Conservation (phyloP, 495 filamentous ascomycete species). For the Penicillium arizonense region DNA sequence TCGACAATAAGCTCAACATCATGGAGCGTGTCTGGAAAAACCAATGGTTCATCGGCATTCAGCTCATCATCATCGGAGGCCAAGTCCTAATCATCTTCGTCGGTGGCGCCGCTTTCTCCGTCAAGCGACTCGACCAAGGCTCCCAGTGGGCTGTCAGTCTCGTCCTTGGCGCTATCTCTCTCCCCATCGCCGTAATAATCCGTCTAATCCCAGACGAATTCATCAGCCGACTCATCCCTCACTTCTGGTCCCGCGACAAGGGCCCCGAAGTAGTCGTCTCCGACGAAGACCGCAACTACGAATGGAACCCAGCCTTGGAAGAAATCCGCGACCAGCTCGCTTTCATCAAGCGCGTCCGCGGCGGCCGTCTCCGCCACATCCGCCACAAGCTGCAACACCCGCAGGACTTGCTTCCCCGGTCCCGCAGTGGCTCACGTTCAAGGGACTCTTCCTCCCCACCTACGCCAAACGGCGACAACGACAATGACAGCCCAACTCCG, state of each 20-base stretch:
- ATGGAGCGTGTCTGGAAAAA: slow-evolving; percentile 81
- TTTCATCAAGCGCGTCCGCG: slow-evolving; percentile 70
- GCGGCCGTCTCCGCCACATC: slow-evolving; percentile 83
- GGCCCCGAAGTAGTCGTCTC: slow-evolving; percentile 58
- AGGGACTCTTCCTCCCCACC: slow-evolving; percentile 68
- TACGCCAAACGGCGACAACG: slow-evolving; percentile 56
- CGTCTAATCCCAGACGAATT: slow-evolving; percentile 73
- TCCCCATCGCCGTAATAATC: slow-evolving; percentile 71
- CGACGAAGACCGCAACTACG: slow-evolving; percentile 70
- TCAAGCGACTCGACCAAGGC: slow-evolving; percentile 54
- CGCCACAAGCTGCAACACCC: slow-evolving; percentile 83
- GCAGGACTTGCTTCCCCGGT: slow-evolving; percentile 68
- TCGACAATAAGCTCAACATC: slow-evolving; percentile 89
- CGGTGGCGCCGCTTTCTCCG: slow-evolving; percentile 69
- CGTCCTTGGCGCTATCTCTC: slow-evolving; percentile 64
- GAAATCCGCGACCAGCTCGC: slow-evolving; percentile 78
- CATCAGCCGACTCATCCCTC: slow-evolving; percentile 53
- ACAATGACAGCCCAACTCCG: slow-evolving; percentile 43
- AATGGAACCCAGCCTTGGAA: slow-evolving; percentile 60
- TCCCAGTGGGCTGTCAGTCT: slow-evolving; percentile 74
- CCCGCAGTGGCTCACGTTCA: slow-evolving; percentile 72
- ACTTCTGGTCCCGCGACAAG: slow-evolving; percentile 46
- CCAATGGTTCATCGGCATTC: slow-evolving; percentile 80
- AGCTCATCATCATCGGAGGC: slow-evolving; percentile 77
- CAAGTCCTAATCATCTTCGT: slow-evolving; percentile 78